phyloP scores from a whole-genome alignment of 371 early-diverging fungal genomes.

The Mortierella sp. region DNA sequence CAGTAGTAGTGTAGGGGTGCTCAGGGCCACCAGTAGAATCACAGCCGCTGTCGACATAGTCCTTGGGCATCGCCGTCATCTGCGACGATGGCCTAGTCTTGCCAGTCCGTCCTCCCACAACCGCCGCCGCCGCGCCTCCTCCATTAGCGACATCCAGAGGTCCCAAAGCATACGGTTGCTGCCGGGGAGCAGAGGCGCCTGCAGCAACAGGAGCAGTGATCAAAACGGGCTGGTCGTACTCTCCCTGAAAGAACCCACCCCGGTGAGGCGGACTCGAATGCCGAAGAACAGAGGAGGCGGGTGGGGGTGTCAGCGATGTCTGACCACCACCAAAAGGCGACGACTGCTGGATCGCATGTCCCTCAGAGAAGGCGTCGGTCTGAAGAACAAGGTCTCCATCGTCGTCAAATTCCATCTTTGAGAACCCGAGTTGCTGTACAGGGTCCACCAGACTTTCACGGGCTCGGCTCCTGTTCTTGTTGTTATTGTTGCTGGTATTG shows the following conservation, averaged over 20 bases:
- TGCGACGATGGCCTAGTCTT: slow-evolving; percentile 36
- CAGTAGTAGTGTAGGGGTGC: slow-evolving; percentile 22
- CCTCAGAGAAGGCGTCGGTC: neutral
- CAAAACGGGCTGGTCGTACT: slow-evolving; percentile 27
- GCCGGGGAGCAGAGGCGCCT: neutral
- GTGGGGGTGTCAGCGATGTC: slow-evolving; percentile 48
- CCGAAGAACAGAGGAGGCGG: slow-evolving; percentile 43
- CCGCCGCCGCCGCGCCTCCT: neutral
- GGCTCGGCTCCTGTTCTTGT: slow-evolving; percentile 9
- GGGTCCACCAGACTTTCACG: slow-evolving; percentile 54
- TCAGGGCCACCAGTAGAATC: slow-evolving; percentile 38
- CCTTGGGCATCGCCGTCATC: slow-evolving; percentile 29
- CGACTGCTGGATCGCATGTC: neutral
- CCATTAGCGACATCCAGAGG: neutral
- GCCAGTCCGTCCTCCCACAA: neutral
- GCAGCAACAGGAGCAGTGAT: slow-evolving; percentile 14
- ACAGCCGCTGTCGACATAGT: slow-evolving; percentile 41
- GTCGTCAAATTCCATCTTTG: slow-evolving; percentile 26
- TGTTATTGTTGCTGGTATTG: neutral
- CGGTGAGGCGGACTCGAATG: slow-evolving; percentile 33
- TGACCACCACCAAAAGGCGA: slow-evolving; percentile 21
- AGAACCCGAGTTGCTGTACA: slow-evolving; percentile 14
- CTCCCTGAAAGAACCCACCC: slow-evolving; percentile 13
- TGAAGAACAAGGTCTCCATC: slow-evolving; percentile 1
- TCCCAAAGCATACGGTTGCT: neutral